Conservation (phyloP, 2,329 filamentous ascomycete genomes). For the Stagonosporopsis tanaceti region DNA sequence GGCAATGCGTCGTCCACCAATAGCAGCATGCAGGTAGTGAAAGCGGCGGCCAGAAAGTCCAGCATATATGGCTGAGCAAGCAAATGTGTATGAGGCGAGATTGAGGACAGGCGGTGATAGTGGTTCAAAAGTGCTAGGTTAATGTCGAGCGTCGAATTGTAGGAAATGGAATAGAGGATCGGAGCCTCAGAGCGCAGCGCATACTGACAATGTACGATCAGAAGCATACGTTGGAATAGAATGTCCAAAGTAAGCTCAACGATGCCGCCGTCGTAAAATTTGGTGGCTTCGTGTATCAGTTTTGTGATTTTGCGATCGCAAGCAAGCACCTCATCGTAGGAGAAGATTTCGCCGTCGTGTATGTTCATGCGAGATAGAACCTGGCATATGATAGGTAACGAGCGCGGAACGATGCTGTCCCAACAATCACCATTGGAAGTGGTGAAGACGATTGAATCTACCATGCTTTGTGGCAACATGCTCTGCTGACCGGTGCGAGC, state of each 20-base stretch:
- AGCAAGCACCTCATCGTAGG: conserved; percentile 29
- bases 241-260: conserved; percentile 30
- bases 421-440: conserved; percentile 19
- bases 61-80: conserved; percentile 32
- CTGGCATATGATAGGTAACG: conserved; percentile 24
- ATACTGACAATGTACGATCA: conserved; percentile 38
- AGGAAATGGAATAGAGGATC: conserved; percentile 35
- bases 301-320: conserved; percentile 26
- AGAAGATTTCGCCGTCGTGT: conserved; percentile 17
- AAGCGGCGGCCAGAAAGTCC: conserved; percentile 30
- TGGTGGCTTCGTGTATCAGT: conserved; percentile 15
- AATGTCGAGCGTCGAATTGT: conserved; percentile 45
- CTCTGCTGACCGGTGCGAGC: conserved; percentile 30
- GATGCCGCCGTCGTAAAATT: conserved; percentile 19
- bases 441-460: not conserved
- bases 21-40: conserved; percentile 30
- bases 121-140: conserved; percentile 41
- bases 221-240: conserved; percentile 38
- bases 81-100: conserved; percentile 21
- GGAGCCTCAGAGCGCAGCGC: conserved; percentile 31
- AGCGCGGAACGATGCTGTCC: conserved; percentile 21
- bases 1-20: conserved; percentile 9
- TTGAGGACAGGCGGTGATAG: conserved; percentile 35
- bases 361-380: conserved; percentile 25
- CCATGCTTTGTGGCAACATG: conserved; percentile 20